Evolutionary conservation across 257 asterid genomes (phyloP), one percentile per base, ranked within the genome.

Genomic region (Gentiana dahurica): DNA sequence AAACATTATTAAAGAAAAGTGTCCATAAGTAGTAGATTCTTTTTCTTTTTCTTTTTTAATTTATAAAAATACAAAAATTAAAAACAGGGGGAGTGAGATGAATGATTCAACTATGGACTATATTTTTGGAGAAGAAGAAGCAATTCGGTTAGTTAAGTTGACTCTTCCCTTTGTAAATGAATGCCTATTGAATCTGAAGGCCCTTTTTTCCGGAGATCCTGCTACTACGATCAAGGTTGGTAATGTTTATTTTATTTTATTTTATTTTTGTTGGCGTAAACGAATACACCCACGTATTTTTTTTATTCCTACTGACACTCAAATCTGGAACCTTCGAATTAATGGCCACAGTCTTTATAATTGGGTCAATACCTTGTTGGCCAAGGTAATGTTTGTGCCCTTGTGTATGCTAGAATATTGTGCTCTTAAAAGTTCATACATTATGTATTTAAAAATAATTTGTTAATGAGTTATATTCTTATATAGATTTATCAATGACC

Each of bases 151-250:
- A 33, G 61, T 83, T 33, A 88, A 81, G 70, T 54, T 81, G 67
- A 37, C 80, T 53, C 63, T 92, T 58, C 98, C 98, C 32, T 85
- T 47, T 37, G 51, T 81, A 7, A 92, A 92, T 74, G 97, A 92
- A 68, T 85, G 69, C 65, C 78, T 88, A 24, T 52, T 81, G 58
- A 85, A 85, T 51, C 34, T 88, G 51, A 83, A 81, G 74, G 98
- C 94, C 37, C 93, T 92, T 61, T 92, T 92, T 66, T 85, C 98
- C 37, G 98, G 98, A 51, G 98, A 92, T 71, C 98, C 98, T 64
- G 67, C 83, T 47, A 92, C 95, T 45, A 92, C 97, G 46, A 83
- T 92, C 90, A 92, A 87, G 97, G n/a, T n/a, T n/a, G n/a, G n/a
- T n/a, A n/a, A n/a, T n/a, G n/a, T n/a, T n/a, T n/a, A n/a, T n/a